Conservation (phyloP, 495 filamentous ascomycete species). For the Mytilinidion resinicola region DNA sequence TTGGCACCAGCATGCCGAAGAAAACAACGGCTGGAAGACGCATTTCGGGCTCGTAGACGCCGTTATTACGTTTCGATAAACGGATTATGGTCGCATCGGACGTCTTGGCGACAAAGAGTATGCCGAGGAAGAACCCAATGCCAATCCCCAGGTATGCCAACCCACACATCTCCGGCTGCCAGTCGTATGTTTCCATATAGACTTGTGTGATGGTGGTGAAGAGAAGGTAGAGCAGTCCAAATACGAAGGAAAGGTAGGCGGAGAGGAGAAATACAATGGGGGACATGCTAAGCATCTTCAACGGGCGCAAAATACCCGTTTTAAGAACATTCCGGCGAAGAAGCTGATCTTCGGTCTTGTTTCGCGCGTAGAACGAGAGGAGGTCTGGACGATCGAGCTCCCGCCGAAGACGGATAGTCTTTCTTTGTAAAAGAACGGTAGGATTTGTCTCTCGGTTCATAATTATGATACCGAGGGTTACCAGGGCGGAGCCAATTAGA, state of each 20-base stretch:
- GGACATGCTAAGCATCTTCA: slow-evolving; percentile 24
- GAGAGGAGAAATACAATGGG: slow-evolving; percentile 26
- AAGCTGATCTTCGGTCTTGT: not conserved
- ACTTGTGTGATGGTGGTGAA: slow-evolving; percentile 27
- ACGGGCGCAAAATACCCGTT: slow-evolving; percentile 19
- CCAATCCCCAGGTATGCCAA: slow-evolving; percentile 24
- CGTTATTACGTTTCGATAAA: slow-evolving; percentile 20
- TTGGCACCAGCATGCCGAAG: slow-evolving; percentile 22
- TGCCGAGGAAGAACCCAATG: slow-evolving; percentile 17
- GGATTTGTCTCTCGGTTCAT: slow-evolving; percentile 31
- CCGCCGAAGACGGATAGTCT: slow-evolving; percentile 23
- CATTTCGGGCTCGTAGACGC: slow-evolving; percentile 27
- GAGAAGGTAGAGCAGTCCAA: slow-evolving; percentile 26
- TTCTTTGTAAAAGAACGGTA: slow-evolving; percentile 24
- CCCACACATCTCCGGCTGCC: slow-evolving; percentile 17
- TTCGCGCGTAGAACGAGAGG: slow-evolving; percentile 6
- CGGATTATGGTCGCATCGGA: slow-evolving; percentile 20
- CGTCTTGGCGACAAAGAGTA: slow-evolving; percentile 16
- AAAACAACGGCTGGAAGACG: slow-evolving; percentile 23
- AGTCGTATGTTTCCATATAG: slow-evolving; percentile 23
- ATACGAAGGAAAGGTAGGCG: slow-evolving; percentile 24
- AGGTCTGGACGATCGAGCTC: slow-evolving; percentile 22
- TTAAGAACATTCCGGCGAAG: slow-evolving; percentile 2
- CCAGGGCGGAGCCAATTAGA: slow-evolving; percentile 28
- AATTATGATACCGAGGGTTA: slow-evolving; percentile 28